Evolutionary conservation across 1,284 basidiomycete genomes (phyloP), one percentile per base, ranked within the genome.

Genomic region (Thecaphora thlaspeos): DNA sequence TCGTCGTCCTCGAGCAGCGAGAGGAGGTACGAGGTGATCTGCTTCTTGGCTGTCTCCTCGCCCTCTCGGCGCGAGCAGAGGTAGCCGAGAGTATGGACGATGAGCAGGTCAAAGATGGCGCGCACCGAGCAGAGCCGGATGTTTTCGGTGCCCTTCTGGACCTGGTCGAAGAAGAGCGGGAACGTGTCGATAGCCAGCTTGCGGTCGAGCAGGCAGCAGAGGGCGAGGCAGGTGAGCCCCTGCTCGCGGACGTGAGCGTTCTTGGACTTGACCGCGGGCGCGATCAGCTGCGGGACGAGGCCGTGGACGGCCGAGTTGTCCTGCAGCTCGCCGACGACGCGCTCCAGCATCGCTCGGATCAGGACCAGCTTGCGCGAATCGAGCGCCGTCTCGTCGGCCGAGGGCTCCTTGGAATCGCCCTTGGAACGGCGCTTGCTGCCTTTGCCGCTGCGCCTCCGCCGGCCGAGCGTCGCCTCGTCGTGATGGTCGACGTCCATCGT

Each of bases 231-330:
- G 40, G 90, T 81, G 14, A 96, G 82, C 0, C 91, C 94, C 67
- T 89, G 87, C 79, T 94, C 90, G 30, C 93, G 84, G 42, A 97
- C 83, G 0, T 82, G 81, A 2, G 88, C 82, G 58, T 94, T 89
- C 78, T 92, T 94, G 60, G 89, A 85, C 70, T 87, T 87, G 30
- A 97, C 89, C 1, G 90, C 86, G 0, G 94, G 94, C 28, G 95
- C 85, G 66, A 97, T 91, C 22, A 97, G 81, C 70, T 96, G 91
- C 2, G 87, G 85, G 2, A 97, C 81, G 34, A 97, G 84, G 30
- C 94, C 94, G 73, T 94, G 88, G 42, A 97, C 82, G 0, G 90
- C 92, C 2, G 90, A 90, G 79, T 97, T 94, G 68, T 96, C 92
- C 75, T 94, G 90, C 57, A 97, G 88, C 90, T 71, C 55, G 17